Base-by-base conservation (phyloP, 306 rosid genomes). In the Mimosa pudica region DNA sequence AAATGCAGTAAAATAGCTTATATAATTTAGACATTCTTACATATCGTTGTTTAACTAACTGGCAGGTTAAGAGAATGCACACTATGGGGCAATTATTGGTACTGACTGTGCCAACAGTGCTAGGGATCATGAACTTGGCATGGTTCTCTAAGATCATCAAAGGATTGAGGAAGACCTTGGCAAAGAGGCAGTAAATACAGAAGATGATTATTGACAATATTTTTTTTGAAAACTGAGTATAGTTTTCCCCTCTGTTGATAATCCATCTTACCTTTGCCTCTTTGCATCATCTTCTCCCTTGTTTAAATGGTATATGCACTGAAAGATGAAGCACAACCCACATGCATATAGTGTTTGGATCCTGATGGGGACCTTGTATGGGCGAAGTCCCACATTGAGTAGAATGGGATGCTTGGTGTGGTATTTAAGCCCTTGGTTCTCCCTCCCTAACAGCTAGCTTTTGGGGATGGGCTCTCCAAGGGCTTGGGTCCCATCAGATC, bases 81-180 rank as follows among this genome's bases (percentile, higher is more conserved):
- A 24, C 79, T 5, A 75, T 83, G 30, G 99, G 99, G 79, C 77
- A 64, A 64, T 42, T 87, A 35, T 68, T 95, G 73, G 96, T 92
- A 51, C 47, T 88, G 11, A 81, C 82, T 75, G 99, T 95, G 80
- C 99, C 99, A 2, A 30, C 80, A 52, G 86, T 67, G 75, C 83
- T 95, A 60, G 77, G 90, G 32, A 77, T 90, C 73, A 95, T 95
- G 99, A 95, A 95, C 85, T 84, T 93, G 90, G 86, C 85, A 84
- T 95, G 99, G 99, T 95, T 95, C 77, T 79, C 87, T 33, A 95
- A 90, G 89, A 93, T 95, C 76, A 74, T 85, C 77, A 95, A 75
- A 79, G 99, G 99, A 68, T 62, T 95, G 86, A 95, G 78, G 87
- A 95, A 91, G 92, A 90, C 97, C 11, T 70, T 95, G 79, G 92